Conservation (phyloP, 345 rosid species). For the Citrus maxima region DNA sequence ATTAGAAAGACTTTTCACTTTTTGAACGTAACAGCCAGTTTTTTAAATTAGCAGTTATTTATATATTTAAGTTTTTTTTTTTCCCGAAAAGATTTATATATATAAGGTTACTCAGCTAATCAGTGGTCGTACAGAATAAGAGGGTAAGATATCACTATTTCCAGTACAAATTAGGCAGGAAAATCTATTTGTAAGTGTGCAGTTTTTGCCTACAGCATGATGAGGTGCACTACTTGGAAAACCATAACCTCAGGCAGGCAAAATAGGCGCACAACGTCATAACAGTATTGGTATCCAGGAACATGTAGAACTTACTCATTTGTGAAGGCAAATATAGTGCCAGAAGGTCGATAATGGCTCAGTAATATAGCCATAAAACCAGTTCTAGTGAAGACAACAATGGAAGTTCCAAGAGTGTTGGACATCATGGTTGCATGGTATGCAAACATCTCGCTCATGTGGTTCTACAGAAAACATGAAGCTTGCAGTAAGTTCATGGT, state of each 20-base stretch:
- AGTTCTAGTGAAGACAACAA: conserved; percentile 93
- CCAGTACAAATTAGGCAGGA: neutral
- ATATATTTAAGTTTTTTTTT: neutral
- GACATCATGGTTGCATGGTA: conserved; percentile 99
- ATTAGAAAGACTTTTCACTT: neutral
- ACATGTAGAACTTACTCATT: conserved; percentile 59
- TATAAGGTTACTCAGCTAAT: neutral
- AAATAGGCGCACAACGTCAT: neutral
- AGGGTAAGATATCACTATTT: neutral
- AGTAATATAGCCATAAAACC: conserved; percentile 93
- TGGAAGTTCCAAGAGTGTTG: conserved; percentile 93
- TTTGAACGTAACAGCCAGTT: neutral
- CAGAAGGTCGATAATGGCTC: conserved; percentile 96
- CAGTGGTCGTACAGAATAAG: neutral
- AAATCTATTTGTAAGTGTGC: neutral
- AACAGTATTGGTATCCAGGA: neutral
- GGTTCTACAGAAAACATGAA: conserved; percentile 57
- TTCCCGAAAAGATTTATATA: neutral
- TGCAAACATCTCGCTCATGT: conserved; percentile 99
- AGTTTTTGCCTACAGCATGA: neutral
- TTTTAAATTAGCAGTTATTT: neutral
- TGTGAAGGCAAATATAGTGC: conserved; percentile 91
- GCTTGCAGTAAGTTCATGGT: conserved; percentile 14
- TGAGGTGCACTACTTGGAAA: neutral
- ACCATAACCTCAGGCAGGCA: neutral